Conservation (phyloP, 129 eudicot species). For the Gnaphalium uliginosum region DNA sequence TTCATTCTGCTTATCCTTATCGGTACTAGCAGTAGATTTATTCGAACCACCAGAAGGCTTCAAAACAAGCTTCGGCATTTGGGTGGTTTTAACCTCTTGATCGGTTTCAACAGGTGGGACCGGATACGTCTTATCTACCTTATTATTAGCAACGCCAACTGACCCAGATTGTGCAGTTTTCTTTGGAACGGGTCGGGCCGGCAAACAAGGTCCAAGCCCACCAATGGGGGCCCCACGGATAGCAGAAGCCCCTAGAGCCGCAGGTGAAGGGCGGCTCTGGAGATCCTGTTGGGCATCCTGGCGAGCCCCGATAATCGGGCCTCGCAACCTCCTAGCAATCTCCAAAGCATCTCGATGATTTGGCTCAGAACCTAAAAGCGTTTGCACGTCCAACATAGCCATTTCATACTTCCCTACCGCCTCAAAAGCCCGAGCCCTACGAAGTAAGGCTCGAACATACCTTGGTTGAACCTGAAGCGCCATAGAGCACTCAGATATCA, state of each 20-base stretch:
- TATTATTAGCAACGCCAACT: slow-evolving; percentile 35
- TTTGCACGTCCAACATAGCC: slow-evolving; percentile 83
- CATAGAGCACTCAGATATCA: slow-evolving; percentile 74
- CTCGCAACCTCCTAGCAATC: slow-evolving; percentile 65
- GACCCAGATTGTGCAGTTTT: slow-evolving; percentile 51
- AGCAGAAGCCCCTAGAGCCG: slow-evolving; percentile 98
- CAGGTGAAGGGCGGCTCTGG: slow-evolving; percentile 96
- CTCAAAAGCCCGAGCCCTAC: slow-evolving; percentile 95
- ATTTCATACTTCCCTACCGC: slow-evolving; percentile 81
- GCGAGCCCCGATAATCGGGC: slow-evolving; percentile 55
- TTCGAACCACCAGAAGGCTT: slow-evolving; percentile 63
- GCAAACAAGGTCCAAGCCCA: slow-evolving; percentile 92
- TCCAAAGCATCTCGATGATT: slow-evolving; percentile 78
- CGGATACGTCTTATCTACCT: slow-evolving; percentile 56
- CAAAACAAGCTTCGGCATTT: slow-evolving; percentile 67
- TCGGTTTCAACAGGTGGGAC: slow-evolving; percentile 55
- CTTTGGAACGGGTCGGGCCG: slow-evolving; percentile 72
- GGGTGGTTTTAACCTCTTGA: slow-evolving; percentile 50
- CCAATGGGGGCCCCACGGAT: slow-evolving; percentile 87
- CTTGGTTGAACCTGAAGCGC: slow-evolving; percentile 89
- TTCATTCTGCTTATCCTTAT: slow-evolving; percentile 51
- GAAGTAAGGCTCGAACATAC: slow-evolving; percentile 72
- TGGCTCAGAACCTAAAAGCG: slow-evolving; percentile 59
- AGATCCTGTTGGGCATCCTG: slow-evolving; percentile 87
- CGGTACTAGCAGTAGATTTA: slow-evolving; percentile 38